Evolutionary conservation across 164 flowering plant genomes (phyloP).

Genomic region (Echeveria elegans): DNA sequence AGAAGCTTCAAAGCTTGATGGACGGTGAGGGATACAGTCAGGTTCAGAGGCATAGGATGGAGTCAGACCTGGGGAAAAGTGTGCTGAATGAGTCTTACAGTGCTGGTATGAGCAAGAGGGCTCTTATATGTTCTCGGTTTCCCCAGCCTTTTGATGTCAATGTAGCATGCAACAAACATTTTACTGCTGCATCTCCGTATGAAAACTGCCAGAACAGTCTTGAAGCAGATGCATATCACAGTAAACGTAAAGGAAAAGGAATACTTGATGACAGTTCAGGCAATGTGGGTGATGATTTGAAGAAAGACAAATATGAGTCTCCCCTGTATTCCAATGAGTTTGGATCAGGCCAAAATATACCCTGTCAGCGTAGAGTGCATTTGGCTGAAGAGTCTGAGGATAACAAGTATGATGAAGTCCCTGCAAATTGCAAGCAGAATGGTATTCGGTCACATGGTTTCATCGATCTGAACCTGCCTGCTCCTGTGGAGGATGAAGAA

Average conservation of each 20-base stretch:
- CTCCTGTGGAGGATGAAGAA: constrained; percentile 32
- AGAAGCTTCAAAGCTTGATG: not conserved
- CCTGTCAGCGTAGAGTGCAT: constrained; percentile 71
- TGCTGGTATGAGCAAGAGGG: not conserved
- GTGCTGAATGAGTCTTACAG: not conserved
- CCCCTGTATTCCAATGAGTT: constrained; percentile 53
- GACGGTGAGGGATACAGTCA: not conserved
- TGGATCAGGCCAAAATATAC: constrained; percentile 61
- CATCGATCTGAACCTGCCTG: constrained; percentile 70
- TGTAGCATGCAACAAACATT: not conserved
- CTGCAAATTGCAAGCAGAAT: constrained; percentile 23
- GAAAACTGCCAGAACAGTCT: not conserved
- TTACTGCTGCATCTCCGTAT: not conserved
- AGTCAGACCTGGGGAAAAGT: not conserved
- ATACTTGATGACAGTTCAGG: constrained; percentile 8
- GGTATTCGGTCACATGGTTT: constrained; percentile 19
- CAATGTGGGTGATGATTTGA: constrained; percentile 16
- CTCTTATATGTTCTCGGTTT: not conserved
- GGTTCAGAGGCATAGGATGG: not conserved
- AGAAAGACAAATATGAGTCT: constrained; percentile 47
- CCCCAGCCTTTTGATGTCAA: not conserved
- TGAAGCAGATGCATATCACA: not conserved
- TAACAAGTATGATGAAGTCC: constrained; percentile 11
- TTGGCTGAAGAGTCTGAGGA: constrained; percentile 27
- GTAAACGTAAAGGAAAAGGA: not conserved